A percentile compares a stretch with the other conserved stretches of the same genome.
Conservation (phyloP, 225 moss, liverwort and hornwort species). For the Climacium dendroides region DNA sequence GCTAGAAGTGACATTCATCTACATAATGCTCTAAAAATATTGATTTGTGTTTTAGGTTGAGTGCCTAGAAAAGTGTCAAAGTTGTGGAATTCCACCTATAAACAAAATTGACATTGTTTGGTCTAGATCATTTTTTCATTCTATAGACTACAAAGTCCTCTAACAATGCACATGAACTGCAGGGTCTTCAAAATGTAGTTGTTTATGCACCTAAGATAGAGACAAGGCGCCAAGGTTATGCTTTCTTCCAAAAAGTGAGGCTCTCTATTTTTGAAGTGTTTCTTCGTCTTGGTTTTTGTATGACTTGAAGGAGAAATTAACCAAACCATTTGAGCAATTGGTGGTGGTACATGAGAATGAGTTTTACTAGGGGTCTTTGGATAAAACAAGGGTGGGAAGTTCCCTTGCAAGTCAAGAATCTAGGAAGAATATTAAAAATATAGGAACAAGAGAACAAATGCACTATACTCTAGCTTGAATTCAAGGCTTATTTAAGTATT, state of each 20-base stretch:
- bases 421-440: not conserved
- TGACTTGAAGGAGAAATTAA: not conserved
- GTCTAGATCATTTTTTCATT: not conserved
- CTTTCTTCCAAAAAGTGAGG: constrained; percentile 38
- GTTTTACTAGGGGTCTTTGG: not conserved
- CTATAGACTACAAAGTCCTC: not conserved
- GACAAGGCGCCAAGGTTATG: constrained; percentile 44
- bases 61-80: too few species aligned
- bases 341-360: not conserved
- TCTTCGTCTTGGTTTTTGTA: not conserved
- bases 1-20: not conserved
- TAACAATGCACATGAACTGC: not conserved
- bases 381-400: not conserved
- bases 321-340: not conserved
- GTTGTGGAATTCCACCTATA: not conserved
- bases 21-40: too few species aligned
- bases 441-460: not conserved
- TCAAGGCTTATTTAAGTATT: not conserved
- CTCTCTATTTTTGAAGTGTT: not conserved
- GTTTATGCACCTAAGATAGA: constrained; percentile 30
- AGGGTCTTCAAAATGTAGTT: constrained; percentile 62
- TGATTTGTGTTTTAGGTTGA: not conserved
- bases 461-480: not conserved
- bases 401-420: not conserved
- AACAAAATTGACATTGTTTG: not conserved